phyloP scores from a whole-genome alignment of 2,329 filamentous ascomycete genomes.

The Diaporthe sp. region DNA sequence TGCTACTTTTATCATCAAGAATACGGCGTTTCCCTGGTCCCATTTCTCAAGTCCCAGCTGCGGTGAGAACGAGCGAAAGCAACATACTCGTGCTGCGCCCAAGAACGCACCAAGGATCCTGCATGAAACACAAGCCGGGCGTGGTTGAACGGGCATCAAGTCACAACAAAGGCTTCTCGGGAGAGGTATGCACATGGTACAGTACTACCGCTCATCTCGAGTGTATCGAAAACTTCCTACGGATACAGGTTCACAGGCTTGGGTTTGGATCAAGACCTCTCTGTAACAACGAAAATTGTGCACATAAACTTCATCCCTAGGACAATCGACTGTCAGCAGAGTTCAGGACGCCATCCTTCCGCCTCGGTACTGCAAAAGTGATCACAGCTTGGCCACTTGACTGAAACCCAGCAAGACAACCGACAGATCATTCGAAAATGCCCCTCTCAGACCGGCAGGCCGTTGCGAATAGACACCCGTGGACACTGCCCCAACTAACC shows the following conservation, averaged over 20 bases:
- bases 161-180: conserved; percentile 6
- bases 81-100: not conserved
- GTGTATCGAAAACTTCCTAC: not conserved
- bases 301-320: not conserved
- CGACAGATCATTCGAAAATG: not conserved
- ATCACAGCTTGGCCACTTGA: not conserved
- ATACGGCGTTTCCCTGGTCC: not conserved
- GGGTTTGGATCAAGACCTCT: not conserved
- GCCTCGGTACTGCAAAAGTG: not conserved
- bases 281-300: not conserved
- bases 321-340: not conserved
- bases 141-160: conserved; percentile 21
- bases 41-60: not conserved
- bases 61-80: not conserved
- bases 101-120: conserved; percentile 14
- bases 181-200: not conserved
- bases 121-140: conserved; percentile 24
- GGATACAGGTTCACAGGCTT: not conserved
- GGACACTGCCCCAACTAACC: conserved; percentile 45
- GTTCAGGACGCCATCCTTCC: not conserved
- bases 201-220: conserved; percentile 19
- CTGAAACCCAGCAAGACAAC: not conserved
- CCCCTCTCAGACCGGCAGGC: conserved; percentile 48
- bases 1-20: not conserved
- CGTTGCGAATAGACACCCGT: conserved; percentile 37